Base-by-base conservation (phyloP, 139 green algal species). In the Haematococcus lacustris region DNA sequence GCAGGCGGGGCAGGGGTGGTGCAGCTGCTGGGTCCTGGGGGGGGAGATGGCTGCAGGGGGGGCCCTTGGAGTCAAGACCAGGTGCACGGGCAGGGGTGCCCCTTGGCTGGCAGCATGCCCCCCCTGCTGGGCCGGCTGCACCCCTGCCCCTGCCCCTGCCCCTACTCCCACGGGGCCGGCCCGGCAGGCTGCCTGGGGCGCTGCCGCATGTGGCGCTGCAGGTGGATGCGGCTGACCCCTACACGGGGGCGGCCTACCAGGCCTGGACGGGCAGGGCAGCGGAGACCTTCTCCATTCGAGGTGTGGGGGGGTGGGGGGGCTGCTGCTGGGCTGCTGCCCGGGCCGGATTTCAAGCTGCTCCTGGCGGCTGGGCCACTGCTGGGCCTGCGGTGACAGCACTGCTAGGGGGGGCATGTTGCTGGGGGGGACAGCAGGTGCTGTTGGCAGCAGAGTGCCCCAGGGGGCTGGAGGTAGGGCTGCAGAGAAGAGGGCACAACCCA, bases 181-280 rank as follows among this genome's bases (percentile, higher is more conserved):
- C 13, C 17, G 47, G 47, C 47, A 57, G 47, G 13, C 13, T 13
- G 17, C 21, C 13, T 21, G 47, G 17, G 7, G 33, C 32, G 33
- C 57, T 37, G 57, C 57, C 13, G 47, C 47, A 57, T 13, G 25
- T 37, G 13, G 5, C 23, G 57, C 60, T 39, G 60, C 60, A 67
- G 60, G 26, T 39, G 1, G 60, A 71, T 73, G 74, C 68, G 30
- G 63, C 60, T 37, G 74, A 79, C 60, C 74, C 74, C 9, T 79
- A 68, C 74, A 79, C 74, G 38, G 41, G 71, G 1, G 51, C 21
- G 1, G 74, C 74, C 2, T 79, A 70, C 38, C 28, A 59, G 60
- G 60, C 68, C 21, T 74, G 74, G 74, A 71, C 71, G 17, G 74
- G 74, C 32, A 63, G 34, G 67, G 33, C 38, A 2, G 74, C 74